Base-by-base conservation (phyloP, 805 yeast genomes). In the Zygosaccharomyces pseudorouxii region DNA sequence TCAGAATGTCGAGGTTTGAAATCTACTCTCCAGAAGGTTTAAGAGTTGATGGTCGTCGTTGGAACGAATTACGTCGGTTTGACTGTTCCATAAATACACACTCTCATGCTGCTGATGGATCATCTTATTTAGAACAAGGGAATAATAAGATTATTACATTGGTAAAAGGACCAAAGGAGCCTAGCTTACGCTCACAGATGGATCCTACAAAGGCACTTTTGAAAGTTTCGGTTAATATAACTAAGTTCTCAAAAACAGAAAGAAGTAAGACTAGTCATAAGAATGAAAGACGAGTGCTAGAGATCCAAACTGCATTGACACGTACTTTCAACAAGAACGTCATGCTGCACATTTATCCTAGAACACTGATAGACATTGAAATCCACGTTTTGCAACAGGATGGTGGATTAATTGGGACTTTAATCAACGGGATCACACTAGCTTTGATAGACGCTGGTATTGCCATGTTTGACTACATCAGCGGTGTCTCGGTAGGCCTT, bases 401-500 rank as follows among this genome's bases (percentile, higher is more conserved):
- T 61, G 99, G 99, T 33, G 96, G 96, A 0, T 63, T 92, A 22
- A 66, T 92, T 54, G 79, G 96, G 0, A 75, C 86, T 0, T 80
- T 93, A 55, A 75, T 88, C 38, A 93, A 93, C 63, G 87, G 97
- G 8, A 79, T 87, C 38, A 88, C 97, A 1, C 71, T 93, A 57
- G 97, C 96, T 0, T 73, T 93, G 38, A 81, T 93, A 29, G 98
- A 93, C 68, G 97, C 98, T 1, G 98, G 98, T 43, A 83, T 93
- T 40, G 85, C 97, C 4, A 83, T 93, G 84, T 86, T 84, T 62
- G 98, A 93, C 64, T 90, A 88, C 63, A 84, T 92, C 12, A 79
- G 89, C 47, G 81, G 95, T 1, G 78, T 88, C 12, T 77, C 84
- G 25, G 86, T 89, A 4, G 97, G 97, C 0, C 68, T 87, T 18